A percentile compares a stretch with the other conserved stretches of the same genome.
Conservation (phyloP, 306 rosid species). For the Hippophae rhamnoides region DNA sequence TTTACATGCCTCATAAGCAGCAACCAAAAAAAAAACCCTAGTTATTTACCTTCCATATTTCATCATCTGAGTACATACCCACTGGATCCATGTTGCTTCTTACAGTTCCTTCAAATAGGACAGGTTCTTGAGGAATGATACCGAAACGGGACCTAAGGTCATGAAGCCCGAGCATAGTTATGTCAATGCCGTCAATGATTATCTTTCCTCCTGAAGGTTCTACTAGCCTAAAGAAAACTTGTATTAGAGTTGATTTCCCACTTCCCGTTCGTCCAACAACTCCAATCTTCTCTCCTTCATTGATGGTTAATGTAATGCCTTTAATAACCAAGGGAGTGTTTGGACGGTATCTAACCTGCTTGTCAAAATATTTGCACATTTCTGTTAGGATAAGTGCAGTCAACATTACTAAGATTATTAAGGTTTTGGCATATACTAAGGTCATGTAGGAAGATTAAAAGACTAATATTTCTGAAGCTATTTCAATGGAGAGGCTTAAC, state of each 20-base stretch:
- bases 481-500: no score
- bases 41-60: constrained; percentile 73
- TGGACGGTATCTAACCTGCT: constrained; percentile 85
- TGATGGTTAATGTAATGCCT: constrained; percentile 70
- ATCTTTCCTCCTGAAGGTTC: constrained; percentile 88
- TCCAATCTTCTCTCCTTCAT: constrained; percentile 86
- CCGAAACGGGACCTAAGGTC: constrained; percentile 89
- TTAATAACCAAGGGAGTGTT: constrained; percentile 86
- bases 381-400: no score
- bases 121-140: constrained; percentile 97
- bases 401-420: no score
- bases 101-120: constrained; percentile 92
- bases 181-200: constrained; percentile 76
- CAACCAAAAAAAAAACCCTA: neutral
- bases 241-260: constrained; percentile 89
- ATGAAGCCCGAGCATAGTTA: constrained; percentile 64
- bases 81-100: constrained; percentile 83
- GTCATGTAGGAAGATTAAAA: no score
- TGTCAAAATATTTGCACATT: neutral
- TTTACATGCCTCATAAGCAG: no score
- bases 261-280: constrained; percentile 93
- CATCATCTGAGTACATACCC: constrained; percentile 63
- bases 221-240: constrained; percentile 88
- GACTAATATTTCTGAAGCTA: no score
- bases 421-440: no score